A percentile compares a stretch with the other conserved stretches of the same genome.
Evolutionary conservation across 2,329 filamentous ascomycete genomes (phyloP).

Genomic region (Aphanocladium album): DNA sequence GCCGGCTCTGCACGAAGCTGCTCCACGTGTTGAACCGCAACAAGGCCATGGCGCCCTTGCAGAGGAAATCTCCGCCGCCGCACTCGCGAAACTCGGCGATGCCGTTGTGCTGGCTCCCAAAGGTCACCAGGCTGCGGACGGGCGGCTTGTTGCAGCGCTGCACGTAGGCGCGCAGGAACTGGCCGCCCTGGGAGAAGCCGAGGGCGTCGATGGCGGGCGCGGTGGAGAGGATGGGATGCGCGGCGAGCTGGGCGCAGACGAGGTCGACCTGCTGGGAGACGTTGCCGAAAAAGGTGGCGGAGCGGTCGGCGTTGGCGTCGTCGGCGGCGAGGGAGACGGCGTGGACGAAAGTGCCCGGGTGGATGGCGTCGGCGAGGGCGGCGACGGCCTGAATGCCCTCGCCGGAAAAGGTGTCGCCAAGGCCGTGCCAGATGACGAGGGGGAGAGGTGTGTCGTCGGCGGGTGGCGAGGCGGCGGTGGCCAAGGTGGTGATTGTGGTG

Average conservation of each 20-base stretch:
- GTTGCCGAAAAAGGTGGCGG: slow-evolving; percentile 87
- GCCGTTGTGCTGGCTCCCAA: slow-evolving; percentile 88
- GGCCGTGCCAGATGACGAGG: slow-evolving; percentile 89
- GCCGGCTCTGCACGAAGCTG: slow-evolving; percentile 65
- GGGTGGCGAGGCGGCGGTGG: slow-evolving; percentile 33
- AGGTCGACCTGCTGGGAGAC: slow-evolving; percentile 69
- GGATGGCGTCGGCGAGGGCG: slow-evolving; percentile 62
- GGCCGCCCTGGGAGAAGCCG: slow-evolving; percentile 92
- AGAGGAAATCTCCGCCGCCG: slow-evolving; percentile 67
- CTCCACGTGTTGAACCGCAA: slow-evolving; percentile 79
- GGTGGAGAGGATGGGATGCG: slow-evolving; percentile 73
- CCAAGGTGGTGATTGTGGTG: neutral
- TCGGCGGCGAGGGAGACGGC: slow-evolving; percentile 66
- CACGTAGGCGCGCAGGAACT: slow-evolving; percentile 88
- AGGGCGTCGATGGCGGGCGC: slow-evolving; percentile 83
- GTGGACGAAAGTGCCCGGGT: slow-evolving; percentile 84
- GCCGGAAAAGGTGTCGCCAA: slow-evolving; percentile 68
- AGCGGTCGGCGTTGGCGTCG: slow-evolving; percentile 64
- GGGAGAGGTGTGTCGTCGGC: slow-evolving; percentile 70
- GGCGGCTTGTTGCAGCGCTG: slow-evolving; percentile 78
- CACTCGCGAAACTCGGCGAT: slow-evolving; percentile 80
- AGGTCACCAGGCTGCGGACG: slow-evolving; percentile 76
- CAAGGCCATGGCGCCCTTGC: slow-evolving; percentile 72
- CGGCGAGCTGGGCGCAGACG: slow-evolving; percentile 73
- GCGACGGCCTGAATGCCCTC: slow-evolving; percentile 70